phyloP scores from a whole-genome alignment of 108 stramenopile genomes.

The Chaetoceros muelleri region DNA sequence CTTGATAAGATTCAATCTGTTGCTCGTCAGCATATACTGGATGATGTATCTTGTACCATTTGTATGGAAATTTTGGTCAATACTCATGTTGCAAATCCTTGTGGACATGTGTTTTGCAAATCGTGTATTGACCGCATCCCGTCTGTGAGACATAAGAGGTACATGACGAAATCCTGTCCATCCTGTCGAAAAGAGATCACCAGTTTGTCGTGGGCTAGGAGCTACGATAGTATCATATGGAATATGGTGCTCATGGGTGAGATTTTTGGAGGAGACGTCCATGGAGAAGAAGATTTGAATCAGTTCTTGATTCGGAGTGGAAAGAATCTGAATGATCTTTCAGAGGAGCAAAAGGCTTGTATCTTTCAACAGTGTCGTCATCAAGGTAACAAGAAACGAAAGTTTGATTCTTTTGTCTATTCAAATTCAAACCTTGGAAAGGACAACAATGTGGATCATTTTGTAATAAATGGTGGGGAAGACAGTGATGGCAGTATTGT shows the following conservation, averaged over 20 bases:
- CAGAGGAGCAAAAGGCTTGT: neutral
- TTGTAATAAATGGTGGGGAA: neutral
- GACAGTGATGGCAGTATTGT: neutral
- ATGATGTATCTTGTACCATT: neutral
- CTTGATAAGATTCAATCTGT: neutral
- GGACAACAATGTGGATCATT: neutral
- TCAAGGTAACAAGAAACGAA: neutral
- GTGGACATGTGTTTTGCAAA: neutral
- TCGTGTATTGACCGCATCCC: neutral
- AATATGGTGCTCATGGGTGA: neutral
- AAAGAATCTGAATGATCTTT: neutral
- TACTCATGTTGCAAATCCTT: neutral
- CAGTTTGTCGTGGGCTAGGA: neutral
- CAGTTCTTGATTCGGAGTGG: neutral
- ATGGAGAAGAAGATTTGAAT: neutral
- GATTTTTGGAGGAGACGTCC: neutral
- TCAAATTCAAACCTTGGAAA: too few relatives aligned
- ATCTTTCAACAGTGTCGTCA: neutral
- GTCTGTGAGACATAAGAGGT: neutral
- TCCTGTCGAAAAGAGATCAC: neutral
- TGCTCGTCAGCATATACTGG: neutral
- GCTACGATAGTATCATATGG: neutral
- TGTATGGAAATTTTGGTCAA: neutral
- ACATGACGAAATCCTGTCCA: neutral
- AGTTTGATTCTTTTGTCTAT: too few relatives aligned